Evolutionary conservation across 2,329 filamentous ascomycete species (phyloP).

Genomic region (Sarocladiaceae sp.): DNA sequence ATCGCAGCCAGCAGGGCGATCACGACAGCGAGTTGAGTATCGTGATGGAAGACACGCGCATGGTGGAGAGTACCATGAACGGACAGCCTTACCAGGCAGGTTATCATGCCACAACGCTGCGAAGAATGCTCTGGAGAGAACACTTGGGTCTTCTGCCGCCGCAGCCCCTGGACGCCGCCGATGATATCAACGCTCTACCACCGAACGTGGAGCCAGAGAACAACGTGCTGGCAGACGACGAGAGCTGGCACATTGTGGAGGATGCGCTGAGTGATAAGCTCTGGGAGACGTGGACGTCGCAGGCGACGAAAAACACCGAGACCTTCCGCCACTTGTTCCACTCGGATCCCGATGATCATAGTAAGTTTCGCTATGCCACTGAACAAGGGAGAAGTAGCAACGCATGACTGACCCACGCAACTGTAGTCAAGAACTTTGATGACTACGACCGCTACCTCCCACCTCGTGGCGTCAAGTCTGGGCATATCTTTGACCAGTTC

Average conservation of each 20-base stretch:
- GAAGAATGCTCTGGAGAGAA: slow-evolving; percentile 82
- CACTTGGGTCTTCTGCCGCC: slow-evolving; percentile 76
- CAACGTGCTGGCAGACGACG: slow-evolving; percentile 53
- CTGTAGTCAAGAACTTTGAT: slow-evolving; percentile 71
- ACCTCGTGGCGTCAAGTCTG: slow-evolving; percentile 64
- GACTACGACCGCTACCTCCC: slow-evolving; percentile 80
- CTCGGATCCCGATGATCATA: slow-evolving; percentile 81
- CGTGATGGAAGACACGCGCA: slow-evolving; percentile 77
- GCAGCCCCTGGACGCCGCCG: slow-evolving; percentile 60
- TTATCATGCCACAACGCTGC: slow-evolving; percentile 74
- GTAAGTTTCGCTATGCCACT: slow-evolving; percentile 27
- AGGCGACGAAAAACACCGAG: slow-evolving; percentile 65
- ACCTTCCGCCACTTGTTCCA: slow-evolving; percentile 78
- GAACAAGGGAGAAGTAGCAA: slow-evolving; percentile 6
- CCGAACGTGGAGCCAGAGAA: slow-evolving; percentile 62
- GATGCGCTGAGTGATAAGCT: slow-evolving; percentile 65
- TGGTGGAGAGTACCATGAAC: slow-evolving; percentile 67
- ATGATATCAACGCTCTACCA: slow-evolving; percentile 68
- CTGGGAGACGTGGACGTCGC: slow-evolving; percentile 61
- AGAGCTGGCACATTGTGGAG: slow-evolving; percentile 58
- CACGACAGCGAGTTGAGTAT: slow-evolving; percentile 90
- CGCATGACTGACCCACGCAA: slow-evolving; percentile 12
- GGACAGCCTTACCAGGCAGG: slow-evolving; percentile 71
- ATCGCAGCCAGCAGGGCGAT: slow-evolving; percentile 77
- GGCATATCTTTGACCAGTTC: slow-evolving; percentile 80